These are phyloP conservation scores for Leccinum fibrillosum DNA, from an alignment of 768 basidiomycete species.

Conservation along the genomic window DNA sequence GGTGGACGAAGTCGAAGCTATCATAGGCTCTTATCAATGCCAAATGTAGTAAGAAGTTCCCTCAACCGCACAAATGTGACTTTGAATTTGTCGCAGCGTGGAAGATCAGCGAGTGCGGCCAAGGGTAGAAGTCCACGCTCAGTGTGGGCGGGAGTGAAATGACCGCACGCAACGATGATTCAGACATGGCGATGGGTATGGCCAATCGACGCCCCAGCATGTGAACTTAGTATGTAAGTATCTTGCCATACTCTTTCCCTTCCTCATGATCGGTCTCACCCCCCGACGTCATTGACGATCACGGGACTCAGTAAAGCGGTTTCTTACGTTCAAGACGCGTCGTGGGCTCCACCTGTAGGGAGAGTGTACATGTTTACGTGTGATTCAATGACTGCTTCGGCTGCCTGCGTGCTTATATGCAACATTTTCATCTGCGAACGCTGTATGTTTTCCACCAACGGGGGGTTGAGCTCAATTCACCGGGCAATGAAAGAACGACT, in stretches of 20 bases:
- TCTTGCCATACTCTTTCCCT: background rate
- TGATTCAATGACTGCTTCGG: slow-evolving; percentile 33
- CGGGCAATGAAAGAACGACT: slow-evolving; percentile 9
- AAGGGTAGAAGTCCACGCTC: no score
- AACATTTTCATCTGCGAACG: slow-evolving; percentile 29
- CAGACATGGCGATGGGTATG: background rate
- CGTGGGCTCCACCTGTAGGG: background rate
- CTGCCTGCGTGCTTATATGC: slow-evolving; percentile 22
- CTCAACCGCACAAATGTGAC: no score
- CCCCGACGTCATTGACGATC: slow-evolving; percentile 8
- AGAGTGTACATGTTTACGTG: slow-evolving; percentile 37
- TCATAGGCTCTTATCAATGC: no score
- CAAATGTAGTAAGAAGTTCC: no score
- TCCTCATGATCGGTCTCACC: slow-evolving; percentile 5
- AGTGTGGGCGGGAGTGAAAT: no score
- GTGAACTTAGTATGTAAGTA: background rate
- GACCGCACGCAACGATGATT: no score
- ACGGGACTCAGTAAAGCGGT: background rate
- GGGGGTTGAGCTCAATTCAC: background rate
- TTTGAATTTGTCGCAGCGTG: no score
- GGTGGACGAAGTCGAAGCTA: no score
- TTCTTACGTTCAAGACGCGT: background rate
- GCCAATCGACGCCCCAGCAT: background rate
- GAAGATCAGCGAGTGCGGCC: no score
- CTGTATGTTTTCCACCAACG: slow-evolving; percentile 4